phyloP scores from a whole-genome alignment of 768 basidiomycete genomes.

The Lentinula sp. region DNA sequence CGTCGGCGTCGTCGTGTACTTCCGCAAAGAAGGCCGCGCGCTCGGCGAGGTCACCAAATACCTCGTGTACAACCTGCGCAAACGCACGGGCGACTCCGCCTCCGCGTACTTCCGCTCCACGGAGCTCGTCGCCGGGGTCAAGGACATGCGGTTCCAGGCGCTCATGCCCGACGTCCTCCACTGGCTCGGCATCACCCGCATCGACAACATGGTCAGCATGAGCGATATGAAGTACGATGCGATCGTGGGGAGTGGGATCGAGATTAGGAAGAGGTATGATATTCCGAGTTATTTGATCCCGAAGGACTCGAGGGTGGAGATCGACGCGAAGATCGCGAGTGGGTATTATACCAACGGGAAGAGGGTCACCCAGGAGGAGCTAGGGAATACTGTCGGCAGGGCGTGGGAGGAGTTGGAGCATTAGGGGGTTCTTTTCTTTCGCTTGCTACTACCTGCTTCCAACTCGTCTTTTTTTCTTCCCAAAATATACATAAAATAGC shows the following conservation, averaged over 20 bases:
- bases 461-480: too few species aligned
- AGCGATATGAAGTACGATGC: slow-evolving; percentile 95
- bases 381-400: slow-evolving; percentile 81
- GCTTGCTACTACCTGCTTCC: too few species aligned
- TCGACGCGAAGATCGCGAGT: slow-evolving; percentile 92
- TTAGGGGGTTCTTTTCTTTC: too few species aligned
- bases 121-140: slow-evolving; percentile 89
- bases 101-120: slow-evolving; percentile 94
- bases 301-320: slow-evolving; percentile 87
- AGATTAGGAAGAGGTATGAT: slow-evolving; percentile 64
- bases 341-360: slow-evolving; percentile 88
- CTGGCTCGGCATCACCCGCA: slow-evolving; percentile 89
- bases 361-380: slow-evolving; percentile 69
- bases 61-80: slow-evolving; percentile 94
- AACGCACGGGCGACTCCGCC: slow-evolving; percentile 89
- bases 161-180: slow-evolving; percentile 96
- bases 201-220: slow-evolving; percentile 89
- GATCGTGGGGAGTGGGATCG: slow-evolving; percentile 84
- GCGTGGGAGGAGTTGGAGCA: slow-evolving; percentile 90
- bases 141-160: slow-evolving; percentile 92
- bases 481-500: too few species aligned
- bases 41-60: slow-evolving; percentile 92
- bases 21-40: slow-evolving; percentile 90
- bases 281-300: slow-evolving; percentile 53
- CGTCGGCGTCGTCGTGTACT: slow-evolving; percentile 90